These are phyloP conservation scores for Pseudisothecium myosuroides DNA, from an alignment of 225 moss, liverwort and hornwort genomes.

Conservation along the genomic window DNA sequence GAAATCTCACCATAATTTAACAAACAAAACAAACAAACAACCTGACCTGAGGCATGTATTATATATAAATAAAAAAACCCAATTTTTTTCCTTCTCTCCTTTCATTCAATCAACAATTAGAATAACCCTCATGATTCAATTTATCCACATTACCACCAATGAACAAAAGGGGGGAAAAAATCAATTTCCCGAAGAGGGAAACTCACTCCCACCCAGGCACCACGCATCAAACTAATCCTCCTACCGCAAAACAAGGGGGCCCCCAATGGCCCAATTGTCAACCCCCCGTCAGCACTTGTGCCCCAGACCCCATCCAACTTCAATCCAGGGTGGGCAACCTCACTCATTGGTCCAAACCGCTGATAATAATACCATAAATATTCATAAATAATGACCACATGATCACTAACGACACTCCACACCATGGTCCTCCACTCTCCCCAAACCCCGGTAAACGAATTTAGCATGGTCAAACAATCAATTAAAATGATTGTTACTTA, in stretches of 20 bases:
- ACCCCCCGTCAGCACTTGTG: background rate
- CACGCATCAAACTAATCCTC: too few relatives aligned
- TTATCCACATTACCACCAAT: too few relatives aligned
- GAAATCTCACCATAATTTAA: too few relatives aligned
- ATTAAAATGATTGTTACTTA: background rate
- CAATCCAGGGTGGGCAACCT: constrained; percentile 8
- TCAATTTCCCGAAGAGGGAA: background rate
- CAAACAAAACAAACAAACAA: too few relatives aligned
- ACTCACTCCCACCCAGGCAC: too few relatives aligned
- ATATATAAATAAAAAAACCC: background rate
- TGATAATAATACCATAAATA: background rate
- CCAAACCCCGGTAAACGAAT: background rate
- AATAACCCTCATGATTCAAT: background rate
- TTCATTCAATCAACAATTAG: background rate
- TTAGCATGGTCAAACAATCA: background rate
- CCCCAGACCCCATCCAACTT: background rate
- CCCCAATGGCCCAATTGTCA: background rate
- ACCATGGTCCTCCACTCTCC: background rate
- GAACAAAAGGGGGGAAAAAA: background rate
- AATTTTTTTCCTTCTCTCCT: background rate
- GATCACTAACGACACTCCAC: background rate
- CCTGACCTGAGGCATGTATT: too few relatives aligned
- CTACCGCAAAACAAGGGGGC: background rate
- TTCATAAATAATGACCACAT: background rate
- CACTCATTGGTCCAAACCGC: background rate